Evolutionary conservation across 495 filamentous ascomycete species (phyloP).

Genomic region (Penicillium malachiteum): DNA sequence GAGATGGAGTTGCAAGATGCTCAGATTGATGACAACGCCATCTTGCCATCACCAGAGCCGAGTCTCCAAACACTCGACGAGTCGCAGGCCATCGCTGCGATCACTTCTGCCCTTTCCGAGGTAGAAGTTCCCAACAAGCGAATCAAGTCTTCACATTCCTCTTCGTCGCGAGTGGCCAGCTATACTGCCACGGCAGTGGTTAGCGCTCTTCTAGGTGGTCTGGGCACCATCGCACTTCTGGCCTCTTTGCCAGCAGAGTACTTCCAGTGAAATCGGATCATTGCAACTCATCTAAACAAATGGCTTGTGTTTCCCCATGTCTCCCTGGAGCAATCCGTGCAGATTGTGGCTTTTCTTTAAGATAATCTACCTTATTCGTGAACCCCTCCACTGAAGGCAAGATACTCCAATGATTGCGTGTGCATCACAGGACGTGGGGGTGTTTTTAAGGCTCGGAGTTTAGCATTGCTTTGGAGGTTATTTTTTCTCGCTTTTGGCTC

Average conservation of each 20-base stretch:
- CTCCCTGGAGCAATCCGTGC: too few relatives aligned
- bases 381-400: background rate
- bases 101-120: slow-evolving; percentile 19
- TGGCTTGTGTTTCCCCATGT: too few relatives aligned
- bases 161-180: slow-evolving; percentile 26
- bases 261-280: slow-evolving; percentile 21
- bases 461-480: background rate
- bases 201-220: slow-evolving; percentile 46
- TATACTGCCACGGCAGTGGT: slow-evolving; percentile 46
- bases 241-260: slow-evolving; percentile 46
- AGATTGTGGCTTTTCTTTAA: background rate
- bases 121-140: slow-evolving; percentile 33
- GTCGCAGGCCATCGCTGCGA: slow-evolving; percentile 16
- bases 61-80: slow-evolving; percentile 20
- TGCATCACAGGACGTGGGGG: background rate
- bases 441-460: slow-evolving; percentile 9
- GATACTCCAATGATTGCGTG: background rate
- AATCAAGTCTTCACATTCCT: slow-evolving; percentile 21
- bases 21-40: slow-evolving; percentile 8
- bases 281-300: background rate
- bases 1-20: slow-evolving; percentile 25
- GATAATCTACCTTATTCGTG: background rate
- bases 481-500: slow-evolving; percentile 3
- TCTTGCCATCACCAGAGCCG: slow-evolving; percentile 26
- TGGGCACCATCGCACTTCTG: slow-evolving; percentile 50